Evolutionary conservation across 345 rosid genomes (phyloP).

Genomic region (Linum lewisii): DNA sequence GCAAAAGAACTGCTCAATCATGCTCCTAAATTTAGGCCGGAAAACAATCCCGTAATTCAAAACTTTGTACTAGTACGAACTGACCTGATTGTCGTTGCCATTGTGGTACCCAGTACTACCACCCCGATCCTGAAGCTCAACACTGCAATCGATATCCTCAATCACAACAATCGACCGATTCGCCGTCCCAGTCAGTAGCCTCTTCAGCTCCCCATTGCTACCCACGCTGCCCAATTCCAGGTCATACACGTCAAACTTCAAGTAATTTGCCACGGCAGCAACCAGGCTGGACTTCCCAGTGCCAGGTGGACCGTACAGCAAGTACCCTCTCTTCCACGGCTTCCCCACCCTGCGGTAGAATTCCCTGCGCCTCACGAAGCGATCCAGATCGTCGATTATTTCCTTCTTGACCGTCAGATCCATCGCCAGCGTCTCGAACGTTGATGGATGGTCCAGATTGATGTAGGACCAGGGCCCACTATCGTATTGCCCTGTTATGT

Average conservation of each 20-base stretch:
- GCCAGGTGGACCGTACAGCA: slow-evolving; percentile 23
- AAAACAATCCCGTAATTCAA: no score
- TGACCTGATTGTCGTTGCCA: slow-evolving; percentile 3
- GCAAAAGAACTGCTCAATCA: no score
- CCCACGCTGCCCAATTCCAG: slow-evolving; percentile 12
- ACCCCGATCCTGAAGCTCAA: slow-evolving; percentile 14
- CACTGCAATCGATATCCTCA: slow-evolving; percentile 22
- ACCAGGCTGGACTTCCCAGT: slow-evolving; percentile 24
- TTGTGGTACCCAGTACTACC: not conserved
- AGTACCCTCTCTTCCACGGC: slow-evolving; percentile 21
- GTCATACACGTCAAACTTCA: slow-evolving; percentile 15
- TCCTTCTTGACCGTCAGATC: slow-evolving; percentile 14
- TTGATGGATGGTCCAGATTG: slow-evolving; percentile 24
- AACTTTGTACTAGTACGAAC: not conserved
- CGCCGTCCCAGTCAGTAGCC: not conserved
- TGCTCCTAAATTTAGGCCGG: no score
- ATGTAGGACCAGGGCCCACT: slow-evolving; percentile 14
- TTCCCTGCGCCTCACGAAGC: slow-evolving; percentile 12
- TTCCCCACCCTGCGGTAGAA: slow-evolving; percentile 20
- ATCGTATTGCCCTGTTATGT: not conserved
- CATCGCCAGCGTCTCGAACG: slow-evolving; percentile 23
- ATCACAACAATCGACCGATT: slow-evolving; percentile 19
- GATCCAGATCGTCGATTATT: slow-evolving; percentile 23
- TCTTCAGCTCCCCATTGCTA: slow-evolving; percentile 11
- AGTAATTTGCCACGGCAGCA: slow-evolving; percentile 22